Evolutionary conservation across 257 asterid species (phyloP), one percentile per base, ranked within the genome.

Genomic region (Nicotiana benthamiana): DNA sequence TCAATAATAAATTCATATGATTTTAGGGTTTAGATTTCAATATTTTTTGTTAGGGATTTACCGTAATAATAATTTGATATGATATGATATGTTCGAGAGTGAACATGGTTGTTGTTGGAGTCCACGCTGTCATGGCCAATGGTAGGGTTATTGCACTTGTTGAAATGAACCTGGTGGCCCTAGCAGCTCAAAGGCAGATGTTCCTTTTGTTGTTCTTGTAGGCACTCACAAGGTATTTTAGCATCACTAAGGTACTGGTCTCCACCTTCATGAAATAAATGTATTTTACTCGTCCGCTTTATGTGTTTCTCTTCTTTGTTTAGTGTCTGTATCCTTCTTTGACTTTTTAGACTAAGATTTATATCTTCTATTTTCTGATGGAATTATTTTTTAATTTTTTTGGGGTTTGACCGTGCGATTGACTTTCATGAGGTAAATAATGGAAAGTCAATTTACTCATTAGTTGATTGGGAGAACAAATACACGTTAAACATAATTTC

Each of bases 71-170:
- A n/a, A n/a, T n/a, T n/a, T n/a, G n/a, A n/a, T n/a, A n/a, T n/a
- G n/a, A n/a, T n/a, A n/a, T n/a, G n/a, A n/a, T n/a, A n/a, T n/a
- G n/a, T n/a, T n/a, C n/a, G n/a, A n/a, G n/a, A n/a, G n/a, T n/a
- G n/a, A n/a, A n/a, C n/a, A n/a, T n/a, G 99, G 99, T 95, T 82
- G 89, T 95, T 77, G 99, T 95, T 86, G 98, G 99, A 86, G 97
- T 98, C 81, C 99, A 95, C 85, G 93, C 97, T 83, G 93, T 95
- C 83, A 95, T 95, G 99, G 97, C 98, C 67, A 93, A 93, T 75
- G 99, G 99, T 78, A 98, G 99, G 77, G 93, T 95, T 84, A 91
- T 95, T 80, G 98, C 97, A 72, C 99, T 98, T 75, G 97, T 95
- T 79, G 98, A 98, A 72, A 83, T 92, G 93, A 91, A 95, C 86